These are phyloP conservation scores for Backusella macrospora DNA, from an alignment of 192 early-diverging fungal species.

Conservation along the genomic window DNA sequence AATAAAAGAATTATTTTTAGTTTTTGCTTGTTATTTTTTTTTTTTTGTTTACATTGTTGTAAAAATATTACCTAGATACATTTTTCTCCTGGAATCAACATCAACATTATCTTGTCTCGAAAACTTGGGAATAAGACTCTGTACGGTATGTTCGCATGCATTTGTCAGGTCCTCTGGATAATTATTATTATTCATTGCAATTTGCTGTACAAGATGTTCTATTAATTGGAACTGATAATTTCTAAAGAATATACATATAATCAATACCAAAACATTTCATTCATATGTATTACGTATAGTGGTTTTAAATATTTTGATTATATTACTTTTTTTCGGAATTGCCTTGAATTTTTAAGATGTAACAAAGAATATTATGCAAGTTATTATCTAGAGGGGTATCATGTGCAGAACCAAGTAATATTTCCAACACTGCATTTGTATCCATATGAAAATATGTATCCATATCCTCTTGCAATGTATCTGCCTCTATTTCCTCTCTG, in stretches of 20 bases:
- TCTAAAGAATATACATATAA: neutral
- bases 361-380: constrained; percentile 72
- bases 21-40: neutral
- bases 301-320: neutral
- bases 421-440: constrained; percentile 69
- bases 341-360: constrained; percentile 62
- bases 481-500: constrained; percentile 29
- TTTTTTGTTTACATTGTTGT: neutral
- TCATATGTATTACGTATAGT: neutral
- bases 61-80: neutral
- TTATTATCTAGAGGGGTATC: constrained; percentile 65
- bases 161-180: constrained; percentile 7
- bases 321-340: constrained; percentile 30
- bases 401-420: constrained; percentile 64
- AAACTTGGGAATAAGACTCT: constrained; percentile 21
- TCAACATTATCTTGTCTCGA: constrained; percentile 5
- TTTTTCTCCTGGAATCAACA: neutral
- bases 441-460: constrained; percentile 39
- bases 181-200: constrained; percentile 14
- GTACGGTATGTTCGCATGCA: constrained; percentile 9
- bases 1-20: neutral
- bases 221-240: constrained; percentile 20
- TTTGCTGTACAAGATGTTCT: constrained; percentile 12
- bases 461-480: constrained; percentile 40
- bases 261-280: neutral